Evolutionary conservation across 176 grass and related monocot genomes (phyloP), one percentile per base, ranked within the genome.

Genomic region (Aegilops sharonensis): DNA sequence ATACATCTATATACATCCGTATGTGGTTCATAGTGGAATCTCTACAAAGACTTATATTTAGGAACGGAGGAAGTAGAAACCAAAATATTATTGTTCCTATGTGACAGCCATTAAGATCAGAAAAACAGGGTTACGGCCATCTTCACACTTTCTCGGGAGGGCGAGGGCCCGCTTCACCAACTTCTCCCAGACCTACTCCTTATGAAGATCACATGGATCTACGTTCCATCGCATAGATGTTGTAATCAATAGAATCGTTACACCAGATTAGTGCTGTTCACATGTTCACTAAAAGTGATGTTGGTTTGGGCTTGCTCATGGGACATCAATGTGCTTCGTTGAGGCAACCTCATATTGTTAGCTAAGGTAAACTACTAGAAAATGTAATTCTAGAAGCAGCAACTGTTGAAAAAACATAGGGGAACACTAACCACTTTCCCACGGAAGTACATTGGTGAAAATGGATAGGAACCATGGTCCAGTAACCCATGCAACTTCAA

Each of bases 391-490:
- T 84, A 66, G 20, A 84, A 81, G 37, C 65, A 77, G 29, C 59
- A 60, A 34, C 29, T 30, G 52, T 67, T 83, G 72, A 79, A 83
- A 76, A 78, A 72, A 78, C 54, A 72, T 72, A 50, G 86, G 87
- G 13, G 45, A 90, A 94, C 75, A 43, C 94, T 97, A 85, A 99
- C 97, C 97, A 87, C 94, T 99, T 91, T 99, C 94, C 97, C 97
- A 99, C 25, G 97, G 97, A 90, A 99, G 97, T 91, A 99, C 95
- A 90, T 99, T 99, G 85, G 95, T 88, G 83, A 97, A 97, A 89
- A 99, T 99, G 75, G 97, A 97, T 84, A 99, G 86, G 85, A 99
- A 99, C 97, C 97, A 99, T 17, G 94, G 97, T 57, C 97, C 97
- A 39, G 94, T 91, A 88, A 99, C 94, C 97, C 97, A 99, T 83